Evolutionary conservation across 345 rosid genomes (phyloP), one percentile per base, ranked within the genome.

Genomic region (Populus tremula): DNA sequence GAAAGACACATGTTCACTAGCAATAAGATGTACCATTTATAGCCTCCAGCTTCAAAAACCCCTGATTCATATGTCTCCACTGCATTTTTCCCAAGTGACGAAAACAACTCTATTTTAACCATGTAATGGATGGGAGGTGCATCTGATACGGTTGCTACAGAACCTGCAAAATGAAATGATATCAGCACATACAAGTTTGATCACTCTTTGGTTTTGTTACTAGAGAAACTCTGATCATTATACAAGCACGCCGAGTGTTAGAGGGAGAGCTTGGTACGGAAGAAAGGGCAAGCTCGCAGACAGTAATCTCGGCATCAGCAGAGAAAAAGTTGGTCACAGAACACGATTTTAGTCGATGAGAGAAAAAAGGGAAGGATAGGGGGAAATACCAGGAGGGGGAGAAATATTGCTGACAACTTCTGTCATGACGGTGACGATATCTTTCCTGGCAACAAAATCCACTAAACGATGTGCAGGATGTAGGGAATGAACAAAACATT

Each of bases 41-140:
- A 89, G 76, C 95, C 95, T 65, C 90, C 86, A 29, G 95, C 95
- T 84, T 87, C 88, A 81, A 92, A 91, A 75, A 73, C 82, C 41
- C 76, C 87, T 2, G 94, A 86, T 85, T 91, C 97, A 66, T 88
- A 91, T 72, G 83, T 89, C 36, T 86, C 89, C 47, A 84, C 63
- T 39, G 79, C 75, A 81, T 72, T 81, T 77, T 87, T 86, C 39
- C 79, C 12, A 36, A 89, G 87, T 75, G 79, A 75, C 39, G 92
- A 90, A 78, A 84, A 89, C 8, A 73, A 82, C 77, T 90, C 84
- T 71, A 91, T 84, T 74, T 82, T 87, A 75, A 90, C 70, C 17
- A 62, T 35, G 85, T 87, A 91, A 86, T 90, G 91, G 17, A 85
- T 66, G 16, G 95, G 95, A 0, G 87, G 75, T 35, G 85, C 75